Base-by-base conservation (phyloP, 108 stramenopile species). In the Cyclotella choctawhatcheeana region DNA sequence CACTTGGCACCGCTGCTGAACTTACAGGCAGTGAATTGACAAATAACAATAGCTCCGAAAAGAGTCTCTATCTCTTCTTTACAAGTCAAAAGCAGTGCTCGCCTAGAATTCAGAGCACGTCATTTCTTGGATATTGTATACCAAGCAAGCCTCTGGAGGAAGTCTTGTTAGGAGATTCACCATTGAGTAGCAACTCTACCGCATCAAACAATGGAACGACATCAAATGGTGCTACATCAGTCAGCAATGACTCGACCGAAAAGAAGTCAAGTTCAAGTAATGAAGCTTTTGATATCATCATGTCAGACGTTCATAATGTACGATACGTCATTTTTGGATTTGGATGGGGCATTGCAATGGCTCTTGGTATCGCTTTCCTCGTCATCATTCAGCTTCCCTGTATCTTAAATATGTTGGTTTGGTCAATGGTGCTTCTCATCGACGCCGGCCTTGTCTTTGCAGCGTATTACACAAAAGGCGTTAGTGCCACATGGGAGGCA, bases 351-450 rank as follows among this genome's bases (percentile, higher is more conserved):
- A 62, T 83, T 7, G 67, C 93, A 3, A 48, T 84, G 71, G 75
- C 86, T 0, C 24, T 97, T 29, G 88, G 90, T 25, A 86, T 95
- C 58, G 6, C 83, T 25, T 98, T 96, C 72, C 69, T 89, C 12
- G 52, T 77, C 29, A 53, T 93, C 35, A 70, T 98, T 2, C 93
- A 94, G 26, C 75, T 98, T 13, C 97, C 96, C 0, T 81, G 83
- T 21, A 73, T 98, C 12, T 75, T 98, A 7, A 71, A 68, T 22
- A 7, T 86, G 26, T 66, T 98, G 52, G 82, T 97, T 21, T 98
- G 97, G 97, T 77, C 73, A 1, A 81, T 93, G 33, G 84, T 97
- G 22, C 64, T 86, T 33, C 51, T 75, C 16, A 84, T 93, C 22
- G 84, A 86, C 58, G 82, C 61, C 32, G 76, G 92, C 31, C 63